These are phyloP conservation scores for Davidsoniella virescens DNA, from an alignment of 2,329 filamentous ascomycete species.

Conservation along the genomic window DNA sequence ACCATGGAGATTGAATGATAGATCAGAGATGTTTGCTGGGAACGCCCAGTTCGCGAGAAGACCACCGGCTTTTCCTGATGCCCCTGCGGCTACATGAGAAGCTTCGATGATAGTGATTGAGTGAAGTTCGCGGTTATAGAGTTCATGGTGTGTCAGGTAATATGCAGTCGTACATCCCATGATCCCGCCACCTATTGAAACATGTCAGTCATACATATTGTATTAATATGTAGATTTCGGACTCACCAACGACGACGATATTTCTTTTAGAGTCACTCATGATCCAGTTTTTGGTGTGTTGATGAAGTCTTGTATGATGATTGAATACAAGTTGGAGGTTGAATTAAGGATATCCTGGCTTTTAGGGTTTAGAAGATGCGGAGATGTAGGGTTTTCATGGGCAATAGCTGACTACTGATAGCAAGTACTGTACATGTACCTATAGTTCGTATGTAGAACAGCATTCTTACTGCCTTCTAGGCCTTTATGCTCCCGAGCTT, in stretches of 20 bases:
- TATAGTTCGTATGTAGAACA: too few species aligned
- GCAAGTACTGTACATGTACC: too few species aligned
- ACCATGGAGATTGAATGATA: conserved; percentile 71
- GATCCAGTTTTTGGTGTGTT: conserved; percentile 7
- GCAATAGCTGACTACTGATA: too few species aligned
- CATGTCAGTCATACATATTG: neutral
- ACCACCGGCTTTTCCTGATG: conserved; percentile 88
- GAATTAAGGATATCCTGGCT: too few species aligned
- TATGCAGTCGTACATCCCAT: conserved; percentile 88
- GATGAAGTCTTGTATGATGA: too few species aligned
- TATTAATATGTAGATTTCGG: neutral
- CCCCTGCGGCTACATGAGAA: conserved; percentile 68
- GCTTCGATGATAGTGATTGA: conserved; percentile 79
- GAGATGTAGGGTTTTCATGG: too few species aligned
- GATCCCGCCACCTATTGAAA: conserved; percentile 60
- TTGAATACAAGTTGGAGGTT: too few species aligned
- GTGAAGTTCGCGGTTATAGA: conserved; percentile 58
- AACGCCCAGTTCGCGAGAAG: conserved; percentile 87
- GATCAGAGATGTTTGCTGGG: conserved; percentile 55
- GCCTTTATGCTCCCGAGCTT: too few species aligned
- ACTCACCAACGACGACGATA: conserved; percentile 34
- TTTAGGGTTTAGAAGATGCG: too few species aligned
- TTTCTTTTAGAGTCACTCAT: conserved; percentile 19
- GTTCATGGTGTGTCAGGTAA: conserved; percentile 72
- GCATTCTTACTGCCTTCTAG: too few species aligned